These are phyloP conservation scores for Mucor velutinosus DNA, from an alignment of 371 early-diverging fungal species.

Conservation along the genomic window DNA sequence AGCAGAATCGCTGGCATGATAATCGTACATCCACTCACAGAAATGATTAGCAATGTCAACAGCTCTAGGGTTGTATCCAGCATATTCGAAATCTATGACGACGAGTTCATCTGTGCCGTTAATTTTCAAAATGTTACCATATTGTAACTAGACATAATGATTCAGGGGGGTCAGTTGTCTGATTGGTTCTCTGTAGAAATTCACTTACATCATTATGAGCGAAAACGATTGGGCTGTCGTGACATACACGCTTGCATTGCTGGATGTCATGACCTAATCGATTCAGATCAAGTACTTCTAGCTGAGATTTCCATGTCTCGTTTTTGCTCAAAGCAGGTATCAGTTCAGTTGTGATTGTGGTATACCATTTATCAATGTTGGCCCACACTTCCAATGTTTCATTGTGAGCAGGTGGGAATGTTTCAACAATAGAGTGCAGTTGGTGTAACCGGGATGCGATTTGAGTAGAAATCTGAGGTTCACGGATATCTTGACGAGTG, in stretches of 20 bases:
- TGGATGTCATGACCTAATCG: constrained; percentile 52
- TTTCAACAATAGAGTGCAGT: constrained; percentile 72
- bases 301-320: constrained; percentile 21
- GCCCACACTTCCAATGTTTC: constrained; percentile 60
- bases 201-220: constrained; percentile 80
- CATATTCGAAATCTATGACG: constrained; percentile 80
- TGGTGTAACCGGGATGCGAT: constrained; percentile 78
- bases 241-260: constrained; percentile 40
- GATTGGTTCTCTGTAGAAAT: background rate
- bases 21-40: constrained; percentile 88
- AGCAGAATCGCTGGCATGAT: constrained; percentile 63
- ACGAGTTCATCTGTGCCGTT: constrained; percentile 32
- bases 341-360: constrained; percentile 9
- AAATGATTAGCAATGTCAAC: constrained; percentile 91
- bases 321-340: constrained; percentile 20
- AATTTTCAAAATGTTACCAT: constrained; percentile 40
- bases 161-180: background rate
- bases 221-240: constrained; percentile 72
- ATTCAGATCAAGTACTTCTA: constrained; percentile 45
- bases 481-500: constrained; percentile 67
- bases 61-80: constrained; percentile 83
- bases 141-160: constrained; percentile 22
- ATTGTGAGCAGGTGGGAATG: constrained; percentile 57
- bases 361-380: constrained; percentile 69
- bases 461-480: constrained; percentile 63